Evolutionary conservation across 108 stramenopile species (phyloP).

Genomic region (Nitzschia sp.): DNA sequence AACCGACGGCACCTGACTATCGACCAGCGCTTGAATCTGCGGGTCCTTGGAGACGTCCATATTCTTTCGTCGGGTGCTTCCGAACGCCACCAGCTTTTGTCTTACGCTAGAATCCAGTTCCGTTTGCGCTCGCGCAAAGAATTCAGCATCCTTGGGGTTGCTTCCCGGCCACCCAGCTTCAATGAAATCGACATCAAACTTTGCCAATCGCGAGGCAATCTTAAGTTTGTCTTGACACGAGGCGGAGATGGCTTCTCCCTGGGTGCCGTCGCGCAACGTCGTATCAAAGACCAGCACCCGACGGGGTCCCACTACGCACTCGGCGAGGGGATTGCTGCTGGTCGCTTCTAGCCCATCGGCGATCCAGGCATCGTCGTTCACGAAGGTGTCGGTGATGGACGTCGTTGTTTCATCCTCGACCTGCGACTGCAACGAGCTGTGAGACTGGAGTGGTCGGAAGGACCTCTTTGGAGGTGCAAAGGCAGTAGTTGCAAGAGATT

Average conservation of each 20-base stretch:
- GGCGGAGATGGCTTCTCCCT: constrained; percentile 88
- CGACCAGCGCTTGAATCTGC: constrained; percentile 79
- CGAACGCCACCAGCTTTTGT: constrained; percentile 86
- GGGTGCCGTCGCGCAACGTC: constrained; percentile 89
- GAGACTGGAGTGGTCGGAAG: background rate
- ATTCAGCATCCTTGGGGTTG: constrained; percentile 93
- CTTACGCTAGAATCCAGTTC: constrained; percentile 50
- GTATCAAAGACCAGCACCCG: constrained; percentile 80
- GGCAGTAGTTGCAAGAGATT: background rate
- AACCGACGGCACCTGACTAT: constrained; percentile 71
- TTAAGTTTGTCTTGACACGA: constrained; percentile 91
- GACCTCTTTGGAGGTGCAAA: background rate
- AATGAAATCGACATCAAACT: constrained; percentile 85
- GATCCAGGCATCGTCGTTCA: background rate
- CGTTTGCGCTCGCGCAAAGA: constrained; percentile 74
- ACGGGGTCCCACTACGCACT: constrained; percentile 53
- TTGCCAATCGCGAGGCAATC: constrained; percentile 69
- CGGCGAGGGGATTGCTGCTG: constrained; percentile 10
- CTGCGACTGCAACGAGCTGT: background rate
- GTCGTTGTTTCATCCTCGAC: background rate
- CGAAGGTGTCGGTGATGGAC: background rate
- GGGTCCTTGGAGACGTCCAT: constrained; percentile 66
- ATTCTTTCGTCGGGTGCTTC: constrained; percentile 83
- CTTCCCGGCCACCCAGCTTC: constrained; percentile 95
- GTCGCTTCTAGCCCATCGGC: background rate